Evolutionary conservation across 2,329 filamentous ascomycete genomes (phyloP).

Genomic region (Coniochaeta sp.): DNA sequence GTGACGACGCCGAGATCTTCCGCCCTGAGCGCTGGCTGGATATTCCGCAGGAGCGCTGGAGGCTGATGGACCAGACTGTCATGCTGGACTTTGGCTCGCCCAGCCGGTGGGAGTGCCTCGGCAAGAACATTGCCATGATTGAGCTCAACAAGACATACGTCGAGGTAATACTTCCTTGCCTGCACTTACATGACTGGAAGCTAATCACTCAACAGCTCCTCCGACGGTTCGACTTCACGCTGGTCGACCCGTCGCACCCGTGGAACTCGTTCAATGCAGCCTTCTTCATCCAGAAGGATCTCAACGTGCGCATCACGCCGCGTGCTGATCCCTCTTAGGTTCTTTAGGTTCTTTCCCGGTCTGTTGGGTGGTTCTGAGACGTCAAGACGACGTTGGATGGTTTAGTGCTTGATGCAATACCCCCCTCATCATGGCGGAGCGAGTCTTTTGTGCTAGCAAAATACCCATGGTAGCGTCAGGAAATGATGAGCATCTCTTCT

Average conservation of each 20-base stretch:
- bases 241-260: conserved; percentile 4
- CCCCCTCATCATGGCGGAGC: background rate
- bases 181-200: background rate
- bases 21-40: conserved; percentile 37
- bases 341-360: background rate
- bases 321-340: background rate
- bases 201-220: conserved; percentile 3
- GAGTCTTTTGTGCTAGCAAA: background rate
- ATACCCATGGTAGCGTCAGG: background rate
- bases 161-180: conserved; percentile 25
- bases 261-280: conserved; percentile 5
- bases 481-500: background rate
- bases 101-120: conserved; percentile 29
- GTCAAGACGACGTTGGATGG: background rate
- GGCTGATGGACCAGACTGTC: conserved; percentile 23
- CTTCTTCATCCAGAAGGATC: conserved; percentile 2
- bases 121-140: conserved; percentile 31
- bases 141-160: conserved; percentile 33
- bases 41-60: conserved; percentile 18
- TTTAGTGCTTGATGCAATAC: background rate
- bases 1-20: conserved; percentile 29
- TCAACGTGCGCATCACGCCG: background rate
- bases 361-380: background rate
- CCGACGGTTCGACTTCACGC: conserved; percentile 6
- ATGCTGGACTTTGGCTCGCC: conserved; percentile 29